Base-by-base conservation (phyloP, 164 flowering plant species). In the Berberis thunbergii region DNA sequence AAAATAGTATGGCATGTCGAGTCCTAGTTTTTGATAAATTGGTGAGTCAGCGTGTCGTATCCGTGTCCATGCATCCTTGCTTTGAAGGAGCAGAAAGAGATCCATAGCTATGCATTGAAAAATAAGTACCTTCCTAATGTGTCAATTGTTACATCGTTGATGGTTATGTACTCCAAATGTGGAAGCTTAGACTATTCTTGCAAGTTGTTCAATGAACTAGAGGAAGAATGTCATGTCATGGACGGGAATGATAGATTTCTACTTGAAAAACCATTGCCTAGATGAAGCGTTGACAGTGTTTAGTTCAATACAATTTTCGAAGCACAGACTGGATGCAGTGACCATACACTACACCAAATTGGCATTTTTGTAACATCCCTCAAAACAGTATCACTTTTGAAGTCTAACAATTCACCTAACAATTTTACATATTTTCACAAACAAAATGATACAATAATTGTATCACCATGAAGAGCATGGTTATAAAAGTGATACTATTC, bases 191-290 rank as follows among this genome's bases (percentile, higher is more conserved):
- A 73, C 2, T 78, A 79, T 60, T 76, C 82, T 39, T 49, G 57
- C 56, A 86, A 73, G 60, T 66, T 89, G 62, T 89, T 93, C 72
- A 69, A 86, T 59, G 61, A 67, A 4, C 65, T 80, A 81, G 87
- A 64, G 52, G 59, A 83, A 77, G 73, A 93, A 88, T 71, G 90
- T 89, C 43, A 85, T 83, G 12, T 68, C 87, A 2, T 89, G 97
- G 96, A 93, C 97, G 1, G 94, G 90, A 3, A 90, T 89, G 91
- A 82, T 89, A 46, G 97, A 86, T 60, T 81, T 91, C 0, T 82
- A 63, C 41, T 61, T 78, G 58, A 84, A 79, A 57, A 76, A 76
- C 62, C 79, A 73, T n/a, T 52, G 64, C 54, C 63, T 72, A 6
- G 3, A 71, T 69, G 86, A 82, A 63, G 94, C 91, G 41, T 59